Percentiles rank a stretch among this genome's conserved stretches.
Evolutionary conservation across 2,329 filamentous ascomycete genomes (phyloP).

Genomic region (Chaetomiaceae sp.): DNA sequence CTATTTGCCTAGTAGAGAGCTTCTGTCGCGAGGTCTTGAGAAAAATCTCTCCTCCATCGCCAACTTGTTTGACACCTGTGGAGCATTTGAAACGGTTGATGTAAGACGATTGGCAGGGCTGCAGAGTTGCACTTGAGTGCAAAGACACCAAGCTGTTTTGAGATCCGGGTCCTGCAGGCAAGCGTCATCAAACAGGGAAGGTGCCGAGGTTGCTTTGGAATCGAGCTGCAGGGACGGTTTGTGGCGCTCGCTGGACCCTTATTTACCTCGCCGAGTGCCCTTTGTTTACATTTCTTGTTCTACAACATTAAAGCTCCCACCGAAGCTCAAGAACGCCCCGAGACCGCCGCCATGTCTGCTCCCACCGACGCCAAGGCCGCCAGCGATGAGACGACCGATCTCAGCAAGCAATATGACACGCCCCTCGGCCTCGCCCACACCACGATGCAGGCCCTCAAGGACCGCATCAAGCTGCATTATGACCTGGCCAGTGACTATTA

Average conservation of each 20-base stretch:
- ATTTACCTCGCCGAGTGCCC: neutral
- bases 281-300: neutral
- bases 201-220: neutral
- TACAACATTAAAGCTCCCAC: neutral
- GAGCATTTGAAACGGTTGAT: too few relatives aligned
- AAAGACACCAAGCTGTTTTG: too few relatives aligned
- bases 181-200: slow-evolving; percentile 5
- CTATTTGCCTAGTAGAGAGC: too few relatives aligned
- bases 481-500: slow-evolving; percentile 60
- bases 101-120: too few relatives aligned
- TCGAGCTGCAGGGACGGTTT: too few relatives aligned
- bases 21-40: too few relatives aligned
- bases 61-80: too few relatives aligned
- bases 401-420: slow-evolving; percentile 44
- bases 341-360: slow-evolving; percentile 10
- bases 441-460: slow-evolving; percentile 49
- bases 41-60: too few relatives aligned
- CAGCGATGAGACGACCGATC: slow-evolving; percentile 31
- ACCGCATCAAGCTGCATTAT: slow-evolving; percentile 57
- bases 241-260: neutral
- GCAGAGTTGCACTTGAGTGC: too few relatives aligned
- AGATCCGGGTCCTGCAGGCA: neutral
- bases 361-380: neutral
- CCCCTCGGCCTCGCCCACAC: slow-evolving; percentile 42
- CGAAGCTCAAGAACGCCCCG: neutral